These are phyloP conservation scores for Drechslera avenae DNA, from an alignment of 2,329 filamentous ascomycete species.

Conservation along the genomic window DNA sequence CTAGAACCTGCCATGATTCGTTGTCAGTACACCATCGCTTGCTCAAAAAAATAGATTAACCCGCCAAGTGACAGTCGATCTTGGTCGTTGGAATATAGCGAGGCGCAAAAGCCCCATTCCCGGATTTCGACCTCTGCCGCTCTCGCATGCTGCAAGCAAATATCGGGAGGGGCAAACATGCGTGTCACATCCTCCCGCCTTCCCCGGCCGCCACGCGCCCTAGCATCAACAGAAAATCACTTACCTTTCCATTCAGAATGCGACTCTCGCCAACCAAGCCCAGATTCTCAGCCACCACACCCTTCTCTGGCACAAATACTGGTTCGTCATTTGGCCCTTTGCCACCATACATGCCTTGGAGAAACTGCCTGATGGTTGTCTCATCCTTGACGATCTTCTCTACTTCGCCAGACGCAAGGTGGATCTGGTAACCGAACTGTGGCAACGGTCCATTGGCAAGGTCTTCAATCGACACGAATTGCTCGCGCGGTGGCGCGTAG, in stretches of 20 bases:
- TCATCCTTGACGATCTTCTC: conserved; percentile 56
- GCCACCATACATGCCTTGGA: conserved; percentile 74
- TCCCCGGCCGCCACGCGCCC: conserved; percentile 3
- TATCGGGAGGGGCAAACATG: not conserved
- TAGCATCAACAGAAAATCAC: conserved; percentile 22
- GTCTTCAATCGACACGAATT: conserved; percentile 63
- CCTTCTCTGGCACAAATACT: conserved; percentile 64
- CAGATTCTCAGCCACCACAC: conserved; percentile 68
- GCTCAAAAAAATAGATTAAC: not conserved
- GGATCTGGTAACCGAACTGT: conserved; percentile 83
- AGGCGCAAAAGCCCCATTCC: conserved; percentile 11
- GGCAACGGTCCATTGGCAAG: conserved; percentile 63
- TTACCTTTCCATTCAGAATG: conserved; percentile 66
- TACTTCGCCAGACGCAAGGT: conserved; percentile 70
- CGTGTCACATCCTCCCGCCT: not conserved
- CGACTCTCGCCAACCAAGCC: conserved; percentile 61
- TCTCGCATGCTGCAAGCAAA: conserved; percentile 1
- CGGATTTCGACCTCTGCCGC: not conserved
- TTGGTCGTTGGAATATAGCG: not conserved
- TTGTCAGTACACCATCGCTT: conserved; percentile 32
- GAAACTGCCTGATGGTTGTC: conserved; percentile 69
- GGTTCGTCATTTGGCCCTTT: conserved; percentile 59
- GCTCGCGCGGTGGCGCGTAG: conserved; percentile 62
- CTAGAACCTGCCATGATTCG: conserved; percentile 60
- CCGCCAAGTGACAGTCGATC: no score